Base-by-base conservation (phyloP, 2,329 filamentous ascomycete species). In the Cladophialophora bantiana region DNA sequence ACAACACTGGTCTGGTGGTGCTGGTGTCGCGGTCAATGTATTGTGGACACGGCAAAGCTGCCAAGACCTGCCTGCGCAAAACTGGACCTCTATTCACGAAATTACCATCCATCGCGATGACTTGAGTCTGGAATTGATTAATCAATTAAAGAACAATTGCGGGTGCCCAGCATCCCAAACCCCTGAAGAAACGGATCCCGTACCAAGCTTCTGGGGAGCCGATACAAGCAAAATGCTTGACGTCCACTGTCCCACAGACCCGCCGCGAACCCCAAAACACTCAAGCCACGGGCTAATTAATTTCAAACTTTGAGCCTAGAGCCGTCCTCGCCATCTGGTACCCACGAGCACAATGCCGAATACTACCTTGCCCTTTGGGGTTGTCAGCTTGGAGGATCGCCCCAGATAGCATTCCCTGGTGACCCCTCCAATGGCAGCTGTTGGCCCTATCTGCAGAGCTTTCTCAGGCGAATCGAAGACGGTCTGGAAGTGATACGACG, bases 401-500 rank as follows among this genome's bases (percentile, higher is more conserved):
- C n/a, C 45, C 32, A 61, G 59, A 52, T 36, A 40, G 20, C 20
- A 26, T 3, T 26, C 3, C 26, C 26, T 26, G 26, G 26, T 12
- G 9, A 10, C 31, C 52, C 52, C 35, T 55, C 59, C 59, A 62
- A 62, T 62, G 36, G 52, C 32, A n/a, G 20, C 2, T 42, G 34
- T 6, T 18, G 59, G 20, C 34, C 34, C 52, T 62, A 55, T 55
- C 50, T 53, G 34, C 59, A 62, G 48, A 55, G 13, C 48, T 45
- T 48, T 31, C 18, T 15, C 32, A 53, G 26, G n/a, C 57, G 40
- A 50, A 59, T 50, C 40, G 57, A 61, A 61, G 45, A 31, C n/a
- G 42, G 45, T 53, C 59, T 61, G n/a, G 59, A 61, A 53, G 32
- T 53, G 59, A 54, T 61, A 52, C 31, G 26, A n/a, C 57, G 31